Percentiles rank a stretch among this genome's conserved stretches.
phyloP scores from a whole-genome alignment of 306 rosid species.

The Rosa multiflora region DNA sequence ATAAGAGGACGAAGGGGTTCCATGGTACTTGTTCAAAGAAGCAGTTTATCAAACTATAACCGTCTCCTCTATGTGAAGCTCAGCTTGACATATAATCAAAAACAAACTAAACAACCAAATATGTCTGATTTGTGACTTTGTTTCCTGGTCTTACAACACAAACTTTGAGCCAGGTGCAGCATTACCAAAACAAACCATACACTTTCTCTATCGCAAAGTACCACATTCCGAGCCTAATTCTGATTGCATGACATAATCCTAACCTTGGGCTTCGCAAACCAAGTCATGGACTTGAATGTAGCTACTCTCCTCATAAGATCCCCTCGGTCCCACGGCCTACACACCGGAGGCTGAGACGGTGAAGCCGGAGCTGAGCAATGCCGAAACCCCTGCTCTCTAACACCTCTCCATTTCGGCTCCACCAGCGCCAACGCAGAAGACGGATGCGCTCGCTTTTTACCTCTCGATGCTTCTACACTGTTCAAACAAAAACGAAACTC shows the following conservation, averaged over 20 bases:
- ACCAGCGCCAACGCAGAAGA: conserved; percentile 46
- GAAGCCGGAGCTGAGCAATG: conserved; percentile 34
- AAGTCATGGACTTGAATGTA: conserved; percentile 90
- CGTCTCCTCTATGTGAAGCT: neutral
- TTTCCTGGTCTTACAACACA: neutral
- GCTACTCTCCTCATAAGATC: conserved; percentile 76
- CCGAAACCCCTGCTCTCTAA: conserved; percentile 36
- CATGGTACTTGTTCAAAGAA: neutral
- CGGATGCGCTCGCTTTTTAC: conserved; percentile 57
- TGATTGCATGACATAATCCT: neutral
- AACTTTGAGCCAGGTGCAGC: neutral
- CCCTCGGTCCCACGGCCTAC: conserved; percentile 94
- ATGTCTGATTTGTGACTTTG: neutral
- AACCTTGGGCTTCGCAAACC: conserved; percentile 98
- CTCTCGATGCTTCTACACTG: conserved; percentile 49
- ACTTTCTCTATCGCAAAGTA: neutral
- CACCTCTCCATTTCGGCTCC: conserved; percentile 45
- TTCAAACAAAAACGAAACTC: neutral
- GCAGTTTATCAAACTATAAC: neutral
- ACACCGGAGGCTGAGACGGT: conserved; percentile 38
- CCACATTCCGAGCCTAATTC: neutral
- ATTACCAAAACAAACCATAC: neutral
- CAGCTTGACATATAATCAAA: neutral
- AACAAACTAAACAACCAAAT: neutral
- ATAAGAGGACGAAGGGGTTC: neutral